Evolutionary conservation across 108 stramenopile species (phyloP).

Genomic region (Cyclotella cryptica): DNA sequence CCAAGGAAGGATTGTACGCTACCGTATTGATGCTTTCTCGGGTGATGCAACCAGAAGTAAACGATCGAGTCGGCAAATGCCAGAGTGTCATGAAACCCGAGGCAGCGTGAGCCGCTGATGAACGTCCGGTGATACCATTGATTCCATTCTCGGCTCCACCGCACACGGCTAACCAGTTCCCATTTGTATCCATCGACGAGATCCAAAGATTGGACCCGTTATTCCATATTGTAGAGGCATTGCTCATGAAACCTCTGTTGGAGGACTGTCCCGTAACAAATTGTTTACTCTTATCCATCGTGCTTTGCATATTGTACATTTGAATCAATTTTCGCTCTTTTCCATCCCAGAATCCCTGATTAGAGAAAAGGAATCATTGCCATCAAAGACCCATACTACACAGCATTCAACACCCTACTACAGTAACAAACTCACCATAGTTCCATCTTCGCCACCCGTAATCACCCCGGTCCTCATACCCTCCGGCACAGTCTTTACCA

Average conservation of each 20-base stretch:
- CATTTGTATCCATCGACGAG: conserved; percentile 49
- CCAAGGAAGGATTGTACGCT: conserved; percentile 37
- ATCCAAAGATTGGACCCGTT: conserved; percentile 47
- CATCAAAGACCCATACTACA: too few relatives aligned
- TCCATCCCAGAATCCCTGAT: conserved; percentile 55
- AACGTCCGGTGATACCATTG: conserved; percentile 33
- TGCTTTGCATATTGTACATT: conserved; percentile 45
- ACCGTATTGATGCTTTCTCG: conserved; percentile 52
- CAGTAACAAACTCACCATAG: conserved; percentile 21
- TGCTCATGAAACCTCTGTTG: conserved; percentile 39
- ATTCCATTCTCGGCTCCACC: conserved; percentile 52
- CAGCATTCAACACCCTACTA: neutral
- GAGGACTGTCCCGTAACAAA: conserved; percentile 27
- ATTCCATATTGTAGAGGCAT: conserved; percentile 36
- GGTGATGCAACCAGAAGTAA: conserved; percentile 55
- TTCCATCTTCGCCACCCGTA: conserved; percentile 66
- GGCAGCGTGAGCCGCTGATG: conserved; percentile 5
- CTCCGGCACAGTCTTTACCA: conserved; percentile 36
- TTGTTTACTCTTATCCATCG: conserved; percentile 47
- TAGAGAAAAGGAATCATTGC: neutral
- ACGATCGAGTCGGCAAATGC: conserved; percentile 60
- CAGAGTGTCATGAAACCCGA: conserved; percentile 58
- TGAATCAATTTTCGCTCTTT: conserved; percentile 51
- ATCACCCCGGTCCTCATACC: conserved; percentile 20
- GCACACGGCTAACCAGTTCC: conserved; percentile 53